Evolutionary conservation across 306 rosid species (phyloP).

Genomic region (Acacia melanoxylon): DNA sequence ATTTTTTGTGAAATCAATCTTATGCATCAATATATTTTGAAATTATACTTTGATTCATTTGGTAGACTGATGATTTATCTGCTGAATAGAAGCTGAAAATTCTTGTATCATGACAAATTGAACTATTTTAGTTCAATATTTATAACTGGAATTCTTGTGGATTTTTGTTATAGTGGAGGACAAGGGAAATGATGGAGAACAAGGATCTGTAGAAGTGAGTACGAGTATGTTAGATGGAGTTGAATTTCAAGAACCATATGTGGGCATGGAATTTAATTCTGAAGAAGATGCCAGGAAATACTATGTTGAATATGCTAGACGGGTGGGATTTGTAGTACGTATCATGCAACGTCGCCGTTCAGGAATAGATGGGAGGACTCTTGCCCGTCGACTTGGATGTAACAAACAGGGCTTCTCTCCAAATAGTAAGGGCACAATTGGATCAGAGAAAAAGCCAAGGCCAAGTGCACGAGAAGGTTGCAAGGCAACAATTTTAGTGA

Average conservation of each 20-base stretch:
- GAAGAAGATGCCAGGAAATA: slow-evolving; percentile 79
- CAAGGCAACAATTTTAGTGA: slow-evolving; percentile 87
- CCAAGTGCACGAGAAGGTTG: slow-evolving; percentile 96
- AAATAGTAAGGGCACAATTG: slow-evolving; percentile 51
- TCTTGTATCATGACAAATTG: slow-evolving; percentile 1
- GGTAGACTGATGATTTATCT: slow-evolving; percentile 25
- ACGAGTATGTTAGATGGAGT: slow-evolving; percentile 51
- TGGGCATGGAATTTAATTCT: slow-evolving; percentile 88
- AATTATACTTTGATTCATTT: slow-evolving; percentile 5
- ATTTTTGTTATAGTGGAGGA: slow-evolving; percentile 58
- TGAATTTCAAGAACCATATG: slow-evolving; percentile 61
- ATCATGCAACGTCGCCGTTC: slow-evolving; percentile 91
- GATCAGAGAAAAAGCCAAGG: slow-evolving; percentile 67
- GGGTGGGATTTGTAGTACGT: slow-evolving; percentile 75
- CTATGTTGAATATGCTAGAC: slow-evolving; percentile 75
- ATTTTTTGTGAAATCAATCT: not conserved
- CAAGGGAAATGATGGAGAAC: slow-evolving; percentile 46
- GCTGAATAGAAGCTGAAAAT: slow-evolving; percentile 13
- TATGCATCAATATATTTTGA: not conserved
- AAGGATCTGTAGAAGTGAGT: slow-evolving; percentile 47
- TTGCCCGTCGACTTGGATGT: slow-evolving; percentile 96
- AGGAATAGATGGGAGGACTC: slow-evolving; percentile 82
- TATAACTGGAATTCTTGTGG: slow-evolving; percentile 32
- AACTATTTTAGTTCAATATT: slow-evolving; percentile 25
- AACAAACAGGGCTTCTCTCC: slow-evolving; percentile 94